Conservation (phyloP, 495 filamentous ascomycete species). For the Hypoxylon lienhwacheense region DNA sequence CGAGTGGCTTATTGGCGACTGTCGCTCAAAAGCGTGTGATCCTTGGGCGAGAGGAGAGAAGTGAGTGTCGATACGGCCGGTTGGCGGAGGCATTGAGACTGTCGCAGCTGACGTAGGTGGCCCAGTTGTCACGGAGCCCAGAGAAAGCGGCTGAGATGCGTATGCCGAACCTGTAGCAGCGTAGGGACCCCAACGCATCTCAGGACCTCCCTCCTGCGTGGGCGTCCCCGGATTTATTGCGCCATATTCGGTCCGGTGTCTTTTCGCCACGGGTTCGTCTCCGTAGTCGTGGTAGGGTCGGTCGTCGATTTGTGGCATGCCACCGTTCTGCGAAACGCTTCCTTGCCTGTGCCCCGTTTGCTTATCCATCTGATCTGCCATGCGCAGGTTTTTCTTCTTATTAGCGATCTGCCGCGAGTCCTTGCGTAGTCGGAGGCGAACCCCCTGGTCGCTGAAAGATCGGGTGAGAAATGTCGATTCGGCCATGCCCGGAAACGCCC, state of each 20-base stretch:
- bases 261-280: conserved; percentile 36
- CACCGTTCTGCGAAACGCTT: conserved; percentile 29
- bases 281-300: conserved; percentile 35
- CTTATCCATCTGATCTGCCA: conserved; percentile 34
- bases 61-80: conserved; percentile 37
- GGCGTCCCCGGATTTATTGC: conserved; percentile 29
- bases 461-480: conserved; percentile 92
- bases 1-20: conserved; percentile 38
- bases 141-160: conserved; percentile 24
- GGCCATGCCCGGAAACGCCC: conserved; percentile 82
- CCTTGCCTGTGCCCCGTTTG: conserved; percentile 27
- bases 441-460: conserved; percentile 93
- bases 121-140: conserved; percentile 37
- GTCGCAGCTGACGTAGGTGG: conserved; percentile 33
- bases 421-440: conserved; percentile 85
- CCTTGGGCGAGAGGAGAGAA: conserved; percentile 35
- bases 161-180: conserved; percentile 26
- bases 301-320: conserved; percentile 34
- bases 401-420: conserved; percentile 58
- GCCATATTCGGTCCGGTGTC: conserved; percentile 35
- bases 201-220: conserved; percentile 33
- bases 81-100: conserved; percentile 39
- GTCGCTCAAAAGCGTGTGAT: conserved; percentile 34
- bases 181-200: conserved; percentile 37
- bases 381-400: conserved; percentile 45